These are phyloP conservation scores for Lasiosphaeria miniovina DNA, from an alignment of 495 filamentous ascomycete species.

Conservation along the genomic window DNA sequence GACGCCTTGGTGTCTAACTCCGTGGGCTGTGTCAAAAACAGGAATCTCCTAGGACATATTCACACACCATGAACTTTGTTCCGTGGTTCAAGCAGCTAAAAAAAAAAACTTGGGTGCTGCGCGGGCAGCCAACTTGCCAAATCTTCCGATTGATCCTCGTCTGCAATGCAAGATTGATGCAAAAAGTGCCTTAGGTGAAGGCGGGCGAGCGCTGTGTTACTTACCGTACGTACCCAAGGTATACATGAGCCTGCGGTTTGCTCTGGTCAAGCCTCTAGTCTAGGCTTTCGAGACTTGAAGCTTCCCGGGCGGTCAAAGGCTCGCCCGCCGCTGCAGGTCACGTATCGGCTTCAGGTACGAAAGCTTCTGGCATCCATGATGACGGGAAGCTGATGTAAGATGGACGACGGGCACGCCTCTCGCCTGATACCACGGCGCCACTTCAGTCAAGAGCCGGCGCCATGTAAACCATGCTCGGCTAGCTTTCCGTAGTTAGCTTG, in stretches of 20 bases:
- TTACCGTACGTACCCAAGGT: neutral
- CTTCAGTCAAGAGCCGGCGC: neutral
- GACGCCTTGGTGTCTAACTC: too few species aligned
- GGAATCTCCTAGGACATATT: too few species aligned
- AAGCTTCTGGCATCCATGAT: neutral
- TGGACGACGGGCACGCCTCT: neutral
- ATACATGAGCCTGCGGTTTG: neutral
- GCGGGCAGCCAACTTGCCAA: neutral
- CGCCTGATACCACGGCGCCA: neutral
- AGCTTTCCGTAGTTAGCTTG: neutral
- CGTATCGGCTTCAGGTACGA: neutral
- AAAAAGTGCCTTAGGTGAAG: constrained; percentile 18
- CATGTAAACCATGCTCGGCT: neutral
- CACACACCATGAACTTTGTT: too few species aligned
- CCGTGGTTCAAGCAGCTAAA: too few species aligned
- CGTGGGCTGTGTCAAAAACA: too few species aligned
- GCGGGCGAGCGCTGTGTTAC: constrained; percentile 11
- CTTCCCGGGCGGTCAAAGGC: neutral
- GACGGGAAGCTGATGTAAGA: constrained; percentile 5
- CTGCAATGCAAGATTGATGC: constrained; percentile 28
- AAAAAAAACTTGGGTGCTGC: neutral
- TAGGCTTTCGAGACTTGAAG: neutral
- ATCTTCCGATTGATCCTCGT: constrained; percentile 18
- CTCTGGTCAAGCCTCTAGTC: neutral
- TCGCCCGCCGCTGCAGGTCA: neutral